phyloP scores from a whole-genome alignment of 1,139 yeast species.

The Trichomonascaceae sp. region DNA sequence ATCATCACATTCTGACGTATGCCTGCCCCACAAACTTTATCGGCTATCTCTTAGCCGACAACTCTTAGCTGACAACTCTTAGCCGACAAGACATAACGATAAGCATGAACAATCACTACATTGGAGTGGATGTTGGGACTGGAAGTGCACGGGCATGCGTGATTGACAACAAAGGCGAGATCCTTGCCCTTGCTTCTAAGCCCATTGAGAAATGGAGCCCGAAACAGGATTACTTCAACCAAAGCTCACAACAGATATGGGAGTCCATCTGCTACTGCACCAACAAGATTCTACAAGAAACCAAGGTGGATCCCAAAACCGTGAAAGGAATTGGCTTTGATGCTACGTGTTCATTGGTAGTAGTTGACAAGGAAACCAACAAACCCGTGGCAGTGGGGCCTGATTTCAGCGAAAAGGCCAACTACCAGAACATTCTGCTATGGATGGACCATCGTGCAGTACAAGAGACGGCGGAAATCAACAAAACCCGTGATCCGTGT shows the following conservation, averaged over 20 bases:
- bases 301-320: slow-evolving; percentile 51
- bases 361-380: slow-evolving; percentile 50
- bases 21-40: no score
- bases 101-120: no score
- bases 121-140: slow-evolving; percentile 96
- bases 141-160: slow-evolving; percentile 95
- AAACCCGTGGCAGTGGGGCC: slow-evolving; percentile 87
- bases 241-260: slow-evolving; percentile 91
- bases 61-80: no score
- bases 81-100: no score
- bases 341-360: slow-evolving; percentile 93
- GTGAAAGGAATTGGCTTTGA: slow-evolving; percentile 90
- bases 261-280: slow-evolving; percentile 75
- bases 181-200: slow-evolving; percentile 69
- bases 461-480: slow-evolving; percentile 71
- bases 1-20: no score
- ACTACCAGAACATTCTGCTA: slow-evolving; percentile 67
- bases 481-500: slow-evolving; percentile 63
- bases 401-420: slow-evolving; percentile 56
- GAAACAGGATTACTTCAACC: slow-evolving; percentile 41
- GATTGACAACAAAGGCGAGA: slow-evolving; percentile 71
- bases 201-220: slow-evolving; percentile 50
- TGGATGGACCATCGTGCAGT: slow-evolving; percentile 99
- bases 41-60: no score
- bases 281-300: slow-evolving; percentile 54